phyloP scores from a whole-genome alignment of 495 filamentous ascomycete species.

The Cercophora sp. region DNA sequence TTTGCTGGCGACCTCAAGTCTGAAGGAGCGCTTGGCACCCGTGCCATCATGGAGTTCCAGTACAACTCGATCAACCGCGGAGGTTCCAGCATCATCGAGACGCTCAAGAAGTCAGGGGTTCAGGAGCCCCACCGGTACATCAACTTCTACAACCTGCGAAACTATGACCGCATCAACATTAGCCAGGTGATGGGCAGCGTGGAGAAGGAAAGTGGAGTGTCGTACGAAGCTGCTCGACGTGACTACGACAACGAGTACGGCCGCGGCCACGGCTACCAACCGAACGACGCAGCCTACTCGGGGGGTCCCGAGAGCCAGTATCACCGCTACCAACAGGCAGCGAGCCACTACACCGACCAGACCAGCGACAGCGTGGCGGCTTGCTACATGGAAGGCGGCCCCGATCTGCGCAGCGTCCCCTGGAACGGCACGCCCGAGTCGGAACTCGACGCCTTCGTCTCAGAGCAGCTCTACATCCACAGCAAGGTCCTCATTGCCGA shows the following conservation, averaged over 20 bases:
- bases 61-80: slow-evolving; percentile 82
- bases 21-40: slow-evolving; percentile 75
- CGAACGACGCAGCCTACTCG: slow-evolving; percentile 11
- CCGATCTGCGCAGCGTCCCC: slow-evolving; percentile 70
- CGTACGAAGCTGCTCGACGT: slow-evolving; percentile 66
- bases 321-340: slow-evolving; percentile 63
- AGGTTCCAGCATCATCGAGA: slow-evolving; percentile 80
- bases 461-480: slow-evolving; percentile 92
- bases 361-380: slow-evolving; percentile 73
- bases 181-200: slow-evolving; percentile 58
- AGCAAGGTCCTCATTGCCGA: slow-evolving; percentile 92
- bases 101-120: slow-evolving; percentile 65
- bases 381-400: slow-evolving; percentile 81
- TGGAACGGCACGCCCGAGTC: slow-evolving; percentile 71
- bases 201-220: slow-evolving; percentile 65
- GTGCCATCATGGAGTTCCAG: slow-evolving; percentile 91
- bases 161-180: slow-evolving; percentile 85
- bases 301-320: slow-evolving; percentile 42
- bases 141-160: slow-evolving; percentile 91
- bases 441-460: slow-evolving; percentile 86
- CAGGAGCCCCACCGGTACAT: slow-evolving; percentile 73
- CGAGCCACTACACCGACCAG: slow-evolving; percentile 45
- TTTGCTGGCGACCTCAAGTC: slow-evolving; percentile 85
- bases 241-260: slow-evolving; percentile 57
- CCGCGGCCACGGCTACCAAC: slow-evolving; percentile 24